Evolutionary conservation across 106 monocot species (phyloP).

Genomic region (Dendrobium officinale): DNA sequence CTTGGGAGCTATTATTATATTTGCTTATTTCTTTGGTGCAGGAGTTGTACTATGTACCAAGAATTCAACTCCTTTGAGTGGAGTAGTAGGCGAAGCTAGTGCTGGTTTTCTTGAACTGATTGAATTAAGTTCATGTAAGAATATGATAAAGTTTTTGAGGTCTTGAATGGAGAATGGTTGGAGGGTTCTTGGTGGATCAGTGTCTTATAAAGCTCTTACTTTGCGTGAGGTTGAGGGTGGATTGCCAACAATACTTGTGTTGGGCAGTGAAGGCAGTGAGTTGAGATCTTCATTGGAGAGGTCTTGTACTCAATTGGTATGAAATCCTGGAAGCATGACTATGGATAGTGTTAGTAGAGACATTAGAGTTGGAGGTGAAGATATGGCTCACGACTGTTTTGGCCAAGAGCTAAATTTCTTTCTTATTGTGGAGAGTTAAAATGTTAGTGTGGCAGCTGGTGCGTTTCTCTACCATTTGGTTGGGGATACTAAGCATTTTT

Average conservation of each 20-base stretch:
- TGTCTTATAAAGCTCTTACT: conserved; percentile 55
- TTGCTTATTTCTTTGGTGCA: conserved; percentile 83
- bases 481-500: neutral
- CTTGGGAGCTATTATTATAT: conserved; percentile 77
- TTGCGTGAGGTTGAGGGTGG: conserved; percentile 46
- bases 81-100: conserved; percentile 93
- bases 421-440: no score
- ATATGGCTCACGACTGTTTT: conserved; percentile 5
- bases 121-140: conserved; percentile 75
- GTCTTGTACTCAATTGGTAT: conserved; percentile 64
- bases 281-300: conserved; percentile 83
- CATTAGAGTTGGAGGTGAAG: conserved; percentile 24
- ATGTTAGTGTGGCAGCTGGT: no score
- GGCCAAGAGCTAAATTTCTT: conserved; percentile 28
- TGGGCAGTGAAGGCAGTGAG: conserved; percentile 89
- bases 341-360: conserved; percentile 7
- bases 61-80: conserved; percentile 90
- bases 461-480: no score
- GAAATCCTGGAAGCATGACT: conserved; percentile 42
- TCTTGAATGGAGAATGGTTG: conserved; percentile 72
- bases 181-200: conserved; percentile 81
- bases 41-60: conserved; percentile 81
- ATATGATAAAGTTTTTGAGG: conserved; percentile 92
- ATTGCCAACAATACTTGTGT: conserved; percentile 74
- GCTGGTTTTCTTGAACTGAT: conserved; percentile 88